Evolutionary conservation across 192 early-diverging fungal genomes (phyloP), one percentile per base, ranked within the genome.

Genomic region (Rhizoclosmatium globosum): DNA sequence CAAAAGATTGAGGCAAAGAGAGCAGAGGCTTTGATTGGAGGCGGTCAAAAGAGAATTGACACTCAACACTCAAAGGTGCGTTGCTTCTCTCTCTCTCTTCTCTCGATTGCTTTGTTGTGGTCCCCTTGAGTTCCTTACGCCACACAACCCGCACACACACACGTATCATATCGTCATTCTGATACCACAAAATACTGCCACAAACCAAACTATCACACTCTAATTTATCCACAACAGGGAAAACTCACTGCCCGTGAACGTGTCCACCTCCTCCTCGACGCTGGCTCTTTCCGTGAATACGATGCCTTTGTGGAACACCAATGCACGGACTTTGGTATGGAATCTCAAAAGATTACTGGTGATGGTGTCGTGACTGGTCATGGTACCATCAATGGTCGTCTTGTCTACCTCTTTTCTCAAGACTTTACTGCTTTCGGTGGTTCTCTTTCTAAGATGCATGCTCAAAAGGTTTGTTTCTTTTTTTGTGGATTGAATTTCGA

Each of bases 331-430:
- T 97, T 97, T 88, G 93, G 91, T 39, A 96, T 96, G 95, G 89
- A 93, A 19, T 43, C 87, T 85, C 80, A 93, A 56, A 92, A 92
- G 44, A 94, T 95, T 48, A 93, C 94, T 9, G 96, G 97, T 58
- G 97, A 98, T 82, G 95, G 95, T 76, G 96, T 98, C 17, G 94
- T 98, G 38, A 98, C 97, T 3, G 97, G 97, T 15, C 94, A 95
- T 84, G 96, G 97, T 59, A 96, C 95, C 44, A 90, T 98, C 81
- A 94, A 96, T 80, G 94, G 94, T 6, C 92, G 97, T 23, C 90
- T 92, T 3, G 92, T 96, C 23, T 98, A 93, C 86, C 85, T 97
- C 11, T 98, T 95, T 82, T 93, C 92, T 41, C 96, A 98, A 82
- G 97, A 98, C 64, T 97, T 97, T 68, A 98, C 97, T 11, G 93